Conservation (phyloP, 176 grass and related monocot species). For the Melocanna baccifera region DNA sequence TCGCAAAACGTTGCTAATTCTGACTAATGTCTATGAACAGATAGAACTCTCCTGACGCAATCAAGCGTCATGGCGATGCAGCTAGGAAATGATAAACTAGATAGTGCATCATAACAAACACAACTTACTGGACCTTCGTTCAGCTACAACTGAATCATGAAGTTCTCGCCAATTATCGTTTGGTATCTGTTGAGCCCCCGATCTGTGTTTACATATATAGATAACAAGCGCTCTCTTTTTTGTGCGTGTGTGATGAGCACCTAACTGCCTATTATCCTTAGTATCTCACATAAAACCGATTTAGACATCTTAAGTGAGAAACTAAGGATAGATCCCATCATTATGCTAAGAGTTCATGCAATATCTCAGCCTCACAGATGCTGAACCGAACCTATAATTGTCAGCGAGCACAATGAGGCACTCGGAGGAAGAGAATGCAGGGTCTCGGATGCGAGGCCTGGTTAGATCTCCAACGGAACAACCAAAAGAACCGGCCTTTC, state of each 20-base stretch:
- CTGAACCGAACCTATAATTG: background rate
- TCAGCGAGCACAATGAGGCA: background rate
- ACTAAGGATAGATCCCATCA: background rate
- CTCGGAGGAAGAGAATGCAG: background rate
- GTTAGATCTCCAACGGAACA: slow-evolving; percentile 29
- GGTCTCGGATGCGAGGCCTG: background rate
- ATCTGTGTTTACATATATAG: background rate
- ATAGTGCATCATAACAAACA: background rate
- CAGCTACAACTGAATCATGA: background rate
- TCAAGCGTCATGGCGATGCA: background rate
- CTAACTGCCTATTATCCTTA: background rate
- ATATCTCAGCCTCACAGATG: background rate
- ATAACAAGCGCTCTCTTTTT: background rate
- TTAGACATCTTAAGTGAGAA: background rate
- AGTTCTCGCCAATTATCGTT: background rate
- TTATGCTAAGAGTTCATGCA: background rate
- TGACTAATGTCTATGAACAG: background rate
- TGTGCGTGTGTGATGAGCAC: background rate
- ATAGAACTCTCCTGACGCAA: background rate
- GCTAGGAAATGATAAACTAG: background rate
- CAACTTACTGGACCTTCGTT: background rate
- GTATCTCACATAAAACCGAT: background rate
- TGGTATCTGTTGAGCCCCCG: background rate
- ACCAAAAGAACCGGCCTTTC: slow-evolving; percentile 1
- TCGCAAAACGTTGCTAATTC: background rate